Evolutionary conservation across 2,329 filamentous ascomycete genomes (phyloP).

Genomic region (Pezicula radicicola): DNA sequence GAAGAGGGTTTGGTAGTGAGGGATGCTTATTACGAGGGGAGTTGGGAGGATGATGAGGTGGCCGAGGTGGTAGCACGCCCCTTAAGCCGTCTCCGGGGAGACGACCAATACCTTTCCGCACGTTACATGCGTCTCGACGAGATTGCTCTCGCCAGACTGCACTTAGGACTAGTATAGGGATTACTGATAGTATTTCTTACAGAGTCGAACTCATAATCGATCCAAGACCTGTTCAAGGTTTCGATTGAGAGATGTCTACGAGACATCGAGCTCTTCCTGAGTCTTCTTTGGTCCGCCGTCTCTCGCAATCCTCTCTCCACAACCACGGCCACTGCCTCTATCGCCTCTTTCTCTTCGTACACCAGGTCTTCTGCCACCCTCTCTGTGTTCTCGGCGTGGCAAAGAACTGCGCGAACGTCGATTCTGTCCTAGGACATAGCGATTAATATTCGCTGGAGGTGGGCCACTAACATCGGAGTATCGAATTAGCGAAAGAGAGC

Average conservation of each 20-base stretch:
- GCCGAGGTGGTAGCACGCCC: too few relatives aligned
- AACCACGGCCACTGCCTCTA: conserved; percentile 37
- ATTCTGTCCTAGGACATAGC: conserved; percentile 31
- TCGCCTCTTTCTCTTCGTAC: conserved; percentile 30
- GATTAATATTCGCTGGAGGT: conserved; percentile 29
- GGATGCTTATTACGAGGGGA: neutral
- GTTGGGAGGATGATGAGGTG: neutral
- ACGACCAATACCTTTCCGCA: too few relatives aligned
- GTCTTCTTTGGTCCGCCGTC: conserved; percentile 71
- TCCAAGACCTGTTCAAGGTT: too few relatives aligned
- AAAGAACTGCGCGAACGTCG: conserved; percentile 58
- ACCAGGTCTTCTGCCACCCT: conserved; percentile 49
- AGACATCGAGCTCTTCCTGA: conserved; percentile 85
- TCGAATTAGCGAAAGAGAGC: conserved; percentile 55
- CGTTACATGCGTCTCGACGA: too few relatives aligned
- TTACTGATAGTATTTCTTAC: too few relatives aligned
- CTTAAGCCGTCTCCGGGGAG: too few relatives aligned
- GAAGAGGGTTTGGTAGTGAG: neutral
- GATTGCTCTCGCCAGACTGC: too few relatives aligned
- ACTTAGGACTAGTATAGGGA: too few relatives aligned
- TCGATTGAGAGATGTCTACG: too few relatives aligned
- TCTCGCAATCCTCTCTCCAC: conserved; percentile 38
- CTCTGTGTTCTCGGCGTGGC: conserved; percentile 47
- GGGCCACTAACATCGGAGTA: conserved; percentile 30
- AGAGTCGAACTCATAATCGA: too few relatives aligned